Base-by-base conservation (phyloP, 1,139 yeast species). In the Yarrowia galli region DNA sequence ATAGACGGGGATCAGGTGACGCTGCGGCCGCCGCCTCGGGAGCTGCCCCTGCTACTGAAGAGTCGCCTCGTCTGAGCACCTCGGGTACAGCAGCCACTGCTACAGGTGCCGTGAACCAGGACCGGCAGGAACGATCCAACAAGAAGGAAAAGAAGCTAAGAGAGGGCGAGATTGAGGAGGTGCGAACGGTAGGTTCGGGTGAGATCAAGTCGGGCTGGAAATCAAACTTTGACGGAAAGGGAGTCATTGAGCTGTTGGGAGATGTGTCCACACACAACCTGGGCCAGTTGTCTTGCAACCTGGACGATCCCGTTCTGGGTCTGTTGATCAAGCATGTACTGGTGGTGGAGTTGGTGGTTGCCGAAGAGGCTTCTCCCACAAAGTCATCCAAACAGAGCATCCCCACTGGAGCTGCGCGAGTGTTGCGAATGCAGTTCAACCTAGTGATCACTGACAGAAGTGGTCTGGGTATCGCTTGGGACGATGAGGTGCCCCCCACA, bases 381-480 rank as follows among this genome's bases (percentile, higher is more conserved):
- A 74, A 73, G 28, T 40, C 65, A 20, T 71, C 76, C 10, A 70
- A 74, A 7, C 72, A 74, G 20, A 75, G 73, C 43, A 72, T 78
- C 65, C 85, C 88, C 18, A 95, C 98, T 0, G 99, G 99, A 8
- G 91, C 97, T 3, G 98, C 99, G 0, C 82, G 99, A 67, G 97
- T 96, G 1, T 80, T 95, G 69, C 81, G 99, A 72, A 95, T 95
- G 98, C 98, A 93, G 77, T 95, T 95, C 78, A 89, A 89, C 72
- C 75, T 95, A 20, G 82, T 83, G 13, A 78, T 95, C 35, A 91
- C 97, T 0, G 98, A 93, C 76, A 82, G 98, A 69, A 89, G 97
- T 0, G 99, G 99, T 0, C 82, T 95, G 63, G 99, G 99, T 5
- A 91, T 95, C 43, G 91, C 98, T 0, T 95, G 99, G 99, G 98